Evolutionary conservation across 2,329 filamentous ascomycete genomes (phyloP).

Genomic region (Pseudocercospora pini-densiflorae): DNA sequence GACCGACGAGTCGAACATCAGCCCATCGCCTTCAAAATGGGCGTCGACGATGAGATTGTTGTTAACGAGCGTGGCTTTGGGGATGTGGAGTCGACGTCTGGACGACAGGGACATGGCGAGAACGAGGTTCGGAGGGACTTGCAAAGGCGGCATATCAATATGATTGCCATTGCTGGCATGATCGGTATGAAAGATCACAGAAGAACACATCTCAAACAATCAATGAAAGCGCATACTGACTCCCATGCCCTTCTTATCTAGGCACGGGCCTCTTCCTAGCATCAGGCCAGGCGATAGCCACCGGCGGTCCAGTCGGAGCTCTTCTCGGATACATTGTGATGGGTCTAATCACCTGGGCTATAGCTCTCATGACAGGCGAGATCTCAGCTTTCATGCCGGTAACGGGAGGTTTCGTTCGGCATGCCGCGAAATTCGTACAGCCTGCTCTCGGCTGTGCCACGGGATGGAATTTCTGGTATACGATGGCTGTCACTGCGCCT

Average conservation of each 20-base stretch:
- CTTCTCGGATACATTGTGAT: conserved; percentile 45
- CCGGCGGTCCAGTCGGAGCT: conserved; percentile 30
- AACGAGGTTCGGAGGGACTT: conserved; percentile 23
- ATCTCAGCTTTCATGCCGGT: conserved; percentile 45
- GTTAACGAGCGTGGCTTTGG: conserved; percentile 4
- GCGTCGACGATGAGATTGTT: background rate
- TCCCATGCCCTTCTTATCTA: background rate
- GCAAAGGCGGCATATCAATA: conserved; percentile 31
- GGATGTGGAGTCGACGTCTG: background rate
- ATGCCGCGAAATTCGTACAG: conserved; percentile 45
- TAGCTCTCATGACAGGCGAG: conserved; percentile 44
- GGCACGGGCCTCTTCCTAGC: conserved; percentile 37
- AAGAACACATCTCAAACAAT: background rate
- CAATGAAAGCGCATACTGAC: background rate
- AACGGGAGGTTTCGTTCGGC: conserved; percentile 45
- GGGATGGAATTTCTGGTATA: conserved; percentile 47
- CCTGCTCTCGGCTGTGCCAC: conserved; percentile 38
- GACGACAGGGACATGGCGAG: background rate
- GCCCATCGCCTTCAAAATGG: background rate
- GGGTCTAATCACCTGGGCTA: conserved; percentile 42
- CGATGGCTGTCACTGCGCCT: conserved; percentile 25
- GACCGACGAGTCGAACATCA: background rate
- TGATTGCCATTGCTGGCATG: conserved; percentile 34
- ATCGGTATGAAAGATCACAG: conserved; percentile 19
- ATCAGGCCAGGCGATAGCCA: conserved; percentile 28